Percentiles rank a stretch among this genome's conserved stretches.
Conservation (phyloP, 495 filamentous ascomycete genomes). For the Penicillium ochrochloron region DNA sequence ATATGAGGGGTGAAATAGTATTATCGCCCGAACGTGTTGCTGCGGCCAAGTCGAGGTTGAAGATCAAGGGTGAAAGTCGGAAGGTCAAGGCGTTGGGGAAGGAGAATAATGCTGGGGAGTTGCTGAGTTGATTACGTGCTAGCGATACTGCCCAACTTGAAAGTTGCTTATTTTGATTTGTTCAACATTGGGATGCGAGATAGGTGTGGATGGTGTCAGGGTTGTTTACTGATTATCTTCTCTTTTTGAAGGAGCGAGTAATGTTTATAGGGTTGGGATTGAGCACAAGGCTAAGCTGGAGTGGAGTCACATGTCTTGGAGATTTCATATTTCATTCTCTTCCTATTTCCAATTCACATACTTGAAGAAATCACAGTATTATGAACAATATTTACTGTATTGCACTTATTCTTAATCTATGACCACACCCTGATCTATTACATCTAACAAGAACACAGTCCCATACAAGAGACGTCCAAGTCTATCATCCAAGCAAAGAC, state of each 20-base stretch:
- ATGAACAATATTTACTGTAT: neutral
- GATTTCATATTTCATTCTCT: neutral
- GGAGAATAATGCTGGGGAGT: slow-evolving; percentile 29
- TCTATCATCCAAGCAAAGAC: slow-evolving; percentile 1
- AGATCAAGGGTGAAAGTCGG: slow-evolving; percentile 44
- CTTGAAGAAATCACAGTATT: neutral
- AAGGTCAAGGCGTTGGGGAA: slow-evolving; percentile 36
- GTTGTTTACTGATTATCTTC: neutral
- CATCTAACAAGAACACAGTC: neutral
- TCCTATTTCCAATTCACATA: neutral
- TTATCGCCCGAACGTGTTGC: slow-evolving; percentile 63
- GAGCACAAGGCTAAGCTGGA: neutral
- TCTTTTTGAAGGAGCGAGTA: slow-evolving; percentile 5
- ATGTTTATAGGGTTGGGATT: neutral
- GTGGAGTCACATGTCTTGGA: neutral
- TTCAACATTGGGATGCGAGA: slow-evolving; percentile 5
- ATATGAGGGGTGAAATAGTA: slow-evolving; percentile 40
- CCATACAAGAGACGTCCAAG: neutral
- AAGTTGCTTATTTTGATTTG: neutral
- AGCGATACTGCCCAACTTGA: neutral
- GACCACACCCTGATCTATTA: neutral
- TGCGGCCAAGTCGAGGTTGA: slow-evolving; percentile 67
- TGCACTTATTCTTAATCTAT: neutral
- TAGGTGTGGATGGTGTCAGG: neutral
- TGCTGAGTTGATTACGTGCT: neutral